Conservation (phyloP, 2,329 filamentous ascomycete species). For the Penicillium sp. region DNA sequence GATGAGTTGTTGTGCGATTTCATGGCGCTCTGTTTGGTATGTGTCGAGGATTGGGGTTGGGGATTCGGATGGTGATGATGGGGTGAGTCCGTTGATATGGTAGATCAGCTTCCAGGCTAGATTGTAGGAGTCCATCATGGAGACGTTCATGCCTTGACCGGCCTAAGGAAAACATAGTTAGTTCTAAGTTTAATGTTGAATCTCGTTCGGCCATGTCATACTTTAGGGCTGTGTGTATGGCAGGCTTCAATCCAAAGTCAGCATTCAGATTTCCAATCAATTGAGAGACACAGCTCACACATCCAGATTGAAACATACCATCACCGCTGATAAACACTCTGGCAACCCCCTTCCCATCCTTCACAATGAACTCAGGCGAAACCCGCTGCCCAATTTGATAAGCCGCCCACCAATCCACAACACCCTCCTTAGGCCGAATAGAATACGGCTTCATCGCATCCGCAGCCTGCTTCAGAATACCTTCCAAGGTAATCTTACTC, state of each 20-base stretch:
- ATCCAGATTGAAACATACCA: slow-evolving; percentile 28
- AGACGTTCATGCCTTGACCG: slow-evolving; percentile 78
- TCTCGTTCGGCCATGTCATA: slow-evolving; percentile 8
- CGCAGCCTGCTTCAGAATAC: slow-evolving; percentile 66
- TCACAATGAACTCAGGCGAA: slow-evolving; percentile 46
- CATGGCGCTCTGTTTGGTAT: slow-evolving; percentile 39
- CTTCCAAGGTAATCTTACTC: slow-evolving; percentile 61
- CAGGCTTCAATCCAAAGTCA: slow-evolving; percentile 51
- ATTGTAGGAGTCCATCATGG: slow-evolving; percentile 61
- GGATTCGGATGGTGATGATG: slow-evolving; percentile 12
- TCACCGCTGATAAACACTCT: slow-evolving; percentile 74
- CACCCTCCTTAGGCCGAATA: slow-evolving; percentile 61
- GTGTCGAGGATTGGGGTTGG: slow-evolving; percentile 35
- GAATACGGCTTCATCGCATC: slow-evolving; percentile 66
- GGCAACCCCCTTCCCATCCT: slow-evolving; percentile 67
- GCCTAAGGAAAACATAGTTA: slow-evolving; percentile 42
- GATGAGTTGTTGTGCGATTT: slow-evolving; percentile 40
- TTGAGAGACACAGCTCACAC: too few relatives aligned
- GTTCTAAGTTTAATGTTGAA: not conserved
- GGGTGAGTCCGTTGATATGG: slow-evolving; percentile 38
- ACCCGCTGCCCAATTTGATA: slow-evolving; percentile 75
- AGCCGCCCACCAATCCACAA: slow-evolving; percentile 72
- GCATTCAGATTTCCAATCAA: not conserved
- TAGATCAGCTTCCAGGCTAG: slow-evolving; percentile 44
- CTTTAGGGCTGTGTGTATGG: slow-evolving; percentile 74